A percentile compares a stretch with the other conserved stretches of the same genome.
Evolutionary conservation across 2,329 filamentous ascomycete genomes (phyloP).

Genomic region (Pseudogymnoascus pannorum): DNA sequence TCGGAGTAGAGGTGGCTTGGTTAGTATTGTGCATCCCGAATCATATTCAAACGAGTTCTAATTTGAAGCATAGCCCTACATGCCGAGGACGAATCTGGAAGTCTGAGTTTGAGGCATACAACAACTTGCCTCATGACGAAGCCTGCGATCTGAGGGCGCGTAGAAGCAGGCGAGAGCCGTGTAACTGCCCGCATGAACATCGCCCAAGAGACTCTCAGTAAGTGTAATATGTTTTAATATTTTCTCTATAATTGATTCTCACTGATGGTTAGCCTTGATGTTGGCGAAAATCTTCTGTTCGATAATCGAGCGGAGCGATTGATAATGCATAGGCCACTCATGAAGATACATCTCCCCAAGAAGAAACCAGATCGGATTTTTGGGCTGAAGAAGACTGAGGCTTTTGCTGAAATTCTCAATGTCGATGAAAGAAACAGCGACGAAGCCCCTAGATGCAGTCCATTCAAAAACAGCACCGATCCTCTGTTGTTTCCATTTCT

Average conservation of each 20-base stretch:
- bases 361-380: slow-evolving; percentile 16
- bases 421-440: background rate
- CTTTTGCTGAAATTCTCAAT: slow-evolving; percentile 12
- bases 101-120: slow-evolving; percentile 13
- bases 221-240: background rate
- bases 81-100: slow-evolving; percentile 15
- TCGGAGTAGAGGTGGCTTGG: slow-evolving; percentile 16
- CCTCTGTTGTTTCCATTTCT: slow-evolving; percentile 23
- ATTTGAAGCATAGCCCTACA: slow-evolving; percentile 11
- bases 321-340: background rate
- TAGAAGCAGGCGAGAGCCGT: background rate
- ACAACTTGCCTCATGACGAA: background rate
- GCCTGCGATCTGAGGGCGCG: background rate
- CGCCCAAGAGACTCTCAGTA: background rate
- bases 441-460: background rate
- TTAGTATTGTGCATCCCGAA: background rate
- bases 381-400: slow-evolving; percentile 15
- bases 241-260: background rate
- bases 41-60: slow-evolving; percentile 4
- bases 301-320: background rate
- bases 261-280: background rate
- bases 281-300: background rate
- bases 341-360: slow-evolving; percentile 8
- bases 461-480: slow-evolving; percentile 13
- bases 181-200: background rate